Percentiles rank a stretch among this genome's conserved stretches.
These are phyloP conservation scores for Claviceps fusiformis DNA, from an alignment of 2,329 filamentous ascomycete species.

Conservation along the genomic window DNA sequence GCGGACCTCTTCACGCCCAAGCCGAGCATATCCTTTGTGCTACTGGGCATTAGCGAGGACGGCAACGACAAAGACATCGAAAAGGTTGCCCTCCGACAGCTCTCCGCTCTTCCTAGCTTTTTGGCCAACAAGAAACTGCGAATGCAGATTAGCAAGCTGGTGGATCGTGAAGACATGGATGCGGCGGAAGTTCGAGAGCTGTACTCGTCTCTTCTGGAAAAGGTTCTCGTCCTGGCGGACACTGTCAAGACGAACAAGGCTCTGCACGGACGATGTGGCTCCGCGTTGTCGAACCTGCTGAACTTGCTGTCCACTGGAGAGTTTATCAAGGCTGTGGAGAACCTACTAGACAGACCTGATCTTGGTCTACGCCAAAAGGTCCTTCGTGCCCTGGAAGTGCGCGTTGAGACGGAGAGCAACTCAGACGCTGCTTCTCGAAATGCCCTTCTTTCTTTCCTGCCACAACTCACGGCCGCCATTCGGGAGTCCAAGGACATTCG, in stretches of 20 bases:
- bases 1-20: conserved; percentile 64
- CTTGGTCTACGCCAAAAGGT: conserved; percentile 67
- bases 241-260: conserved; percentile 42
- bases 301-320: conserved; percentile 74
- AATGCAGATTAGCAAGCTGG: conserved; percentile 39
- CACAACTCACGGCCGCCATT: conserved; percentile 65
- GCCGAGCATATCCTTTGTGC: conserved; percentile 55
- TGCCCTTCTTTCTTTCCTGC: conserved; percentile 65
- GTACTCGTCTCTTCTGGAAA: conserved; percentile 56
- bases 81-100: conserved; percentile 38
- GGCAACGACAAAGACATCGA: conserved; percentile 33
- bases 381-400: conserved; percentile 64
- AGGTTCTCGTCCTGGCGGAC: conserved; percentile 52
- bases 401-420: conserved; percentile 60
- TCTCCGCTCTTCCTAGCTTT: conserved; percentile 43
- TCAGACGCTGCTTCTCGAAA: conserved; percentile 54
- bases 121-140: conserved; percentile 45
- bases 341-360: conserved; percentile 62
- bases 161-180: conserved; percentile 51
- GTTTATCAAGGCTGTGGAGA: conserved; percentile 78
- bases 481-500: conserved; percentile 56
- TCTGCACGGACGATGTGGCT: conserved; percentile 47
- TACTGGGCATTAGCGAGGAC: conserved; percentile 48
- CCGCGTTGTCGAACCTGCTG: conserved; percentile 66
- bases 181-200: conserved; percentile 51